Conservation (phyloP, 2,329 filamentous ascomycete species). For the Trichoderma arundinaceum region DNA sequence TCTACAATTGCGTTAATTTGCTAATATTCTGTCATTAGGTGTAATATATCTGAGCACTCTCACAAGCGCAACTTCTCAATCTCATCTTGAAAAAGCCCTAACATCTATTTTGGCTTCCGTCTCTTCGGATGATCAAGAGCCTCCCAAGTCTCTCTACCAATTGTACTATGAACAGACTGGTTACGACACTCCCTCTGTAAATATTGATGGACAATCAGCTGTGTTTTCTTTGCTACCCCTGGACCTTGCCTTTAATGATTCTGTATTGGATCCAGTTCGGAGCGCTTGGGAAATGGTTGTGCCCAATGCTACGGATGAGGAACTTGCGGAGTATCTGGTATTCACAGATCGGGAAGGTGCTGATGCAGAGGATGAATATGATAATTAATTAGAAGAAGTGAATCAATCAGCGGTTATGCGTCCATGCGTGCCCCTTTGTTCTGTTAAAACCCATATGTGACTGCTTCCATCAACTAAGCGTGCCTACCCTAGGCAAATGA, state of each 20-base stretch:
- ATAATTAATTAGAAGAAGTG: slow-evolving; percentile 41
- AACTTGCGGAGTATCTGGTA: slow-evolving; percentile 67
- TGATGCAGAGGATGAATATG: slow-evolving; percentile 60
- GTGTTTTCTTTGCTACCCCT: slow-evolving; percentile 64
- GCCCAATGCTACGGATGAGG: slow-evolving; percentile 54
- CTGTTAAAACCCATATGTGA: not conserved
- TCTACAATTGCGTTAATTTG: not conserved
- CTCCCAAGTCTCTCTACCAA: slow-evolving; percentile 53
- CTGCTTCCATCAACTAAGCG: no score
- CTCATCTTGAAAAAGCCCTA: slow-evolving; percentile 50
- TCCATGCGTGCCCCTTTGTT: not conserved
- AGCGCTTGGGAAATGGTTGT: slow-evolving; percentile 71
- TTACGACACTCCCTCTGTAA: slow-evolving; percentile 38
- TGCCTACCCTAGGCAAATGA: not conserved
- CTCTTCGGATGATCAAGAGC: slow-evolving; percentile 38
- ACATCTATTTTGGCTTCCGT: slow-evolving; percentile 48
- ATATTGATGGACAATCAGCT: slow-evolving; percentile 53
- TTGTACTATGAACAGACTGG: slow-evolving; percentile 62
- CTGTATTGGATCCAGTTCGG: slow-evolving; percentile 68
- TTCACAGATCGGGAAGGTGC: slow-evolving; percentile 76
- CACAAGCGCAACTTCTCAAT: slow-evolving; percentile 43
- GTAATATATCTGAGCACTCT: slow-evolving; percentile 50
- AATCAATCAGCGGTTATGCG: not conserved
- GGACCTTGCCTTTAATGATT: slow-evolving; percentile 77
- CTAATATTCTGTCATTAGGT: slow-evolving; percentile 41